Percentiles rank a stretch among this genome's conserved stretches.
Conservation (phyloP, 2,329 filamentous ascomycete species). For the Scedosporium boydii region DNA sequence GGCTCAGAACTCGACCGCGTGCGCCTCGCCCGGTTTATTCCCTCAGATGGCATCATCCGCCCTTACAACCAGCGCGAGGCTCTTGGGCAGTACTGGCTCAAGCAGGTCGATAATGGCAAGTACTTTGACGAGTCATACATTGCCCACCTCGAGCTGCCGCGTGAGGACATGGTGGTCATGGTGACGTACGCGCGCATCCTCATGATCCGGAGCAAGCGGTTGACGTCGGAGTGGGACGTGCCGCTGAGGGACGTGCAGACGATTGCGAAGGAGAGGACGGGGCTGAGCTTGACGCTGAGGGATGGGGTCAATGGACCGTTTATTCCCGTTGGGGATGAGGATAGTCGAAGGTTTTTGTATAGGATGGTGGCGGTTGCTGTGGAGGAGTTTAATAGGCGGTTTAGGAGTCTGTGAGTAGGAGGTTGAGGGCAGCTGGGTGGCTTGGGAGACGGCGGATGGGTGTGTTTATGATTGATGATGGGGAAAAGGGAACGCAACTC, state of each 20-base stretch:
- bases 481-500: neutral
- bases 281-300: constrained; percentile 78
- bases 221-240: constrained; percentile 92
- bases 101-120: constrained; percentile 93
- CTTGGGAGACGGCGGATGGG: neutral
- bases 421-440: no score
- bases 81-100: constrained; percentile 95
- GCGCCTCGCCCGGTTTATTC: constrained; percentile 86
- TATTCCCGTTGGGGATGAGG: constrained; percentile 86
- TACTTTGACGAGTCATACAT: constrained; percentile 98
- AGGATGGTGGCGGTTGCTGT: constrained; percentile 56
- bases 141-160: constrained; percentile 84
- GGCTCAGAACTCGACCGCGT: constrained; percentile 89
- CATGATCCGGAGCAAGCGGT: constrained; percentile 75
- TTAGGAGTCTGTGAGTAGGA: constrained; percentile 22
- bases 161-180: constrained; percentile 82
- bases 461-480: neutral
- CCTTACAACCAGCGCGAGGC: constrained; percentile 93
- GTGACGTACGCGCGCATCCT: constrained; percentile 82
- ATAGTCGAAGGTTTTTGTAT: constrained; percentile 53
- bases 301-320: constrained; percentile 92
- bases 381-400: constrained; percentile 57
- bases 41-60: constrained; percentile 83
- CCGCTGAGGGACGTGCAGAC: constrained; percentile 93
- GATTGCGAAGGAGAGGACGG: constrained; percentile 92